These are phyloP conservation scores for Diaporthe sp. DNA, from an alignment of 2,329 filamentous ascomycete genomes.

Conservation along the genomic window DNA sequence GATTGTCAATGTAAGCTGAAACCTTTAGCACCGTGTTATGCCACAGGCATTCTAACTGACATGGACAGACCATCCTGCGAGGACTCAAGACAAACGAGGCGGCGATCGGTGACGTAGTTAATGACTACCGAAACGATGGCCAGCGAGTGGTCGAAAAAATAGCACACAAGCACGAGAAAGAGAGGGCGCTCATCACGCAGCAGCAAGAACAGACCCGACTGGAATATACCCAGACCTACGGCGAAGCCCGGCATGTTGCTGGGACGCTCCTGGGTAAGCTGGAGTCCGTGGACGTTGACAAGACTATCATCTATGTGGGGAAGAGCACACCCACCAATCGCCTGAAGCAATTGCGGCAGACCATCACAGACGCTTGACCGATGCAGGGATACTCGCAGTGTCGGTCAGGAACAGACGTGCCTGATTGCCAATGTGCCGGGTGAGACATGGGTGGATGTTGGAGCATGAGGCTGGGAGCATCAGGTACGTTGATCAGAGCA, in stretches of 20 bases:
- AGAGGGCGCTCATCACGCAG: constrained; percentile 10
- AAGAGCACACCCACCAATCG: neutral
- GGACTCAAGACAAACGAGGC: constrained; percentile 33
- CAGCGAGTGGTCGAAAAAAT: constrained; percentile 25
- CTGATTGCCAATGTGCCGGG: neutral
- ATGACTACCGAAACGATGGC: constrained; percentile 30
- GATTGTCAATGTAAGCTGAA: constrained; percentile 37
- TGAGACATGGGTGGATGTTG: neutral
- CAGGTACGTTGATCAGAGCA: too few species aligned
- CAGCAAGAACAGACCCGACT: constrained; percentile 31
- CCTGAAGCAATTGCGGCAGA: constrained; percentile 8
- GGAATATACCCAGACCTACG: neutral
- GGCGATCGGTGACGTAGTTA: constrained; percentile 27
- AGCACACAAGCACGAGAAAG: constrained; percentile 9
- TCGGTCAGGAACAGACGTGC: neutral
- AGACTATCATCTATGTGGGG: neutral
- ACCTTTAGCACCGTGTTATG: too few species aligned
- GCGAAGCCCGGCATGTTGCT: neutral
- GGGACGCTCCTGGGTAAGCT: neutral
- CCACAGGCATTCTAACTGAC: neutral
- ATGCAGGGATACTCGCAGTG: neutral
- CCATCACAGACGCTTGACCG: too few species aligned
- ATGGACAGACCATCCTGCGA: constrained; percentile 33
- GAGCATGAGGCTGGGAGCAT: neutral
- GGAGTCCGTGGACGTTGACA: constrained; percentile 4